phyloP scores from a whole-genome alignment of 495 filamentous ascomycete genomes.

The Penicillium desertorum region DNA sequence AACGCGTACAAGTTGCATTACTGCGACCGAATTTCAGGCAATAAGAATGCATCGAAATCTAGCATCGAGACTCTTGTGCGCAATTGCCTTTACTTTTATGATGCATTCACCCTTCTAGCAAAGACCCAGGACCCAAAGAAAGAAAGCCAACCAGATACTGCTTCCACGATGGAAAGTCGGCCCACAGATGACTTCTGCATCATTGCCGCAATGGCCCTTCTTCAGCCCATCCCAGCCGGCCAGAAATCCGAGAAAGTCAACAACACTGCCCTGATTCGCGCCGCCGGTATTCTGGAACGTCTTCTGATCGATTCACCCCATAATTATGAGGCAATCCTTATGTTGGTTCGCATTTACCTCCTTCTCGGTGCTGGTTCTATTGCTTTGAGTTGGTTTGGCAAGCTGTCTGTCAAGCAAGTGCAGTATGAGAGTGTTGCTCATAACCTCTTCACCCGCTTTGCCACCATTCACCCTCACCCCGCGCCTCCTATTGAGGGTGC shows the following conservation, averaged over 20 bases:
- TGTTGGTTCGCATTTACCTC: constrained; percentile 55
- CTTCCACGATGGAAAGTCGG: constrained; percentile 52
- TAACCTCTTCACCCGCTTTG: constrained; percentile 56
- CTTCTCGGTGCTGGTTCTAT: constrained; percentile 54
- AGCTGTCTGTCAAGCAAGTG: constrained; percentile 59
- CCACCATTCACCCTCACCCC: constrained; percentile 54
- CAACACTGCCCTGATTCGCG: constrained; percentile 50
- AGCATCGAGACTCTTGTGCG: constrained; percentile 46
- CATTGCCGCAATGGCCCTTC: constrained; percentile 55
- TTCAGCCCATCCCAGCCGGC: constrained; percentile 37
- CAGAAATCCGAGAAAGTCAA: constrained; percentile 23
- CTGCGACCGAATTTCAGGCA: constrained; percentile 48
- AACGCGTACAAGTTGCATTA: constrained; percentile 61
- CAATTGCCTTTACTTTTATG: constrained; percentile 50
- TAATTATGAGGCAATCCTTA: constrained; percentile 57
- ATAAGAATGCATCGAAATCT: constrained; percentile 30
- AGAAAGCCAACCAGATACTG: constrained; percentile 8
- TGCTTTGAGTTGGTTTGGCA: constrained; percentile 53
- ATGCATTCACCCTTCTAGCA: constrained; percentile 13
- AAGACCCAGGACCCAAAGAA: constrained; percentile 16
- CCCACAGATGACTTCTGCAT: constrained; percentile 58
- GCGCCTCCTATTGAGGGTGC: constrained; percentile 41
- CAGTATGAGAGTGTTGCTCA: constrained; percentile 61
- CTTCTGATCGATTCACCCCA: constrained; percentile 52
- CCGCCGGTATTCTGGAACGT: constrained; percentile 50